phyloP scores from a whole-genome alignment of 2,329 filamentous ascomycete species.

The Acrocalymma vagum region DNA sequence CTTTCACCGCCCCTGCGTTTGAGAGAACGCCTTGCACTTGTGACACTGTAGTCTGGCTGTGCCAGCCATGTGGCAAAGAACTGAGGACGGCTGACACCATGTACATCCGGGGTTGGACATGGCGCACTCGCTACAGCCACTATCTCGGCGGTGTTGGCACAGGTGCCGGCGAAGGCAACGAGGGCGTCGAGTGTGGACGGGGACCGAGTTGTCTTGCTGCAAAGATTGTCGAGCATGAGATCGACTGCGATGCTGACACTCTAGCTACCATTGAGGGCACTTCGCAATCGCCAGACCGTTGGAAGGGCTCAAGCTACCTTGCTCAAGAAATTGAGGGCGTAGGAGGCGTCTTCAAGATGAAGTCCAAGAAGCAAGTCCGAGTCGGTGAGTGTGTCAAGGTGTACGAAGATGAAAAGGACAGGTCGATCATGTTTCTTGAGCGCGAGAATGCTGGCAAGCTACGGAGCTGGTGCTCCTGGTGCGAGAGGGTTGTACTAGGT shows the following conservation, averaged over 20 bases:
- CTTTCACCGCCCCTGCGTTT: conserved; percentile 58
- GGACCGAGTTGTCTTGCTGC: conserved; percentile 78
- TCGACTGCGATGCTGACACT: conserved; percentile 79
- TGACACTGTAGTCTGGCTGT: conserved; percentile 78
- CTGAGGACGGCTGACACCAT: conserved; percentile 68
- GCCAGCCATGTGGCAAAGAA: conserved; percentile 80
- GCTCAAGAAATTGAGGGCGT: conserved; percentile 92
- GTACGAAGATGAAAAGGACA: conserved; percentile 68
- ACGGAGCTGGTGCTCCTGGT: conserved; percentile 94
- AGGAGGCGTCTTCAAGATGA: conserved; percentile 86
- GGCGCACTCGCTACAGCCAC: conserved; percentile 82
- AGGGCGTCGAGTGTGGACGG: conserved; percentile 89
- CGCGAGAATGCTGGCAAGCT: conserved; percentile 73
- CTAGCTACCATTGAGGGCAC: conserved; percentile 65
- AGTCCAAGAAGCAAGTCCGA: conserved; percentile 81
- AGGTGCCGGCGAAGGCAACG: conserved; percentile 86
- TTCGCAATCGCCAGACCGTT: conserved; percentile 49
- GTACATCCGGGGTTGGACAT: conserved; percentile 80
- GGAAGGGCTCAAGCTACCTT: conserved; percentile 75
- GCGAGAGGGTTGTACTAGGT: conserved; percentile 76
- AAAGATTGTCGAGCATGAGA: conserved; percentile 80
- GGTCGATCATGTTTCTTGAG: conserved; percentile 66
- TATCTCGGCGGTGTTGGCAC: conserved; percentile 84
- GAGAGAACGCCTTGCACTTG: conserved; percentile 67
- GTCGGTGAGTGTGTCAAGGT: conserved; percentile 88